Percentiles rank a stretch among this genome's conserved stretches.
phyloP scores from a whole-genome alignment of 2,329 filamentous ascomycete species.

The Fusarium citri region DNA sequence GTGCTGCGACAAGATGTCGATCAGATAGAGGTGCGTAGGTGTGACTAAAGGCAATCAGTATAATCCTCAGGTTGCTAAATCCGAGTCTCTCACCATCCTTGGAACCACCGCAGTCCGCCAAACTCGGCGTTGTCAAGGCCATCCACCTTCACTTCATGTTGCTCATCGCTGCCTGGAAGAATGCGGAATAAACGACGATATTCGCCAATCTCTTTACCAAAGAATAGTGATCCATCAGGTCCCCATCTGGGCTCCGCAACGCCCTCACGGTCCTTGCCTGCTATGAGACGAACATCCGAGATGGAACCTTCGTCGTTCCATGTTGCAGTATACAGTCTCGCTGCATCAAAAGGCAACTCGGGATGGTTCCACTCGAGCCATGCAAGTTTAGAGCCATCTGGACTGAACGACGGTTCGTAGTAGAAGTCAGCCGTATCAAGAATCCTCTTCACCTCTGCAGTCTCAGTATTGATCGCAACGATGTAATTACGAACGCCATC shows the following conservation, averaged over 20 bases:
- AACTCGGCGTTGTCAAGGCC: conserved; percentile 58
- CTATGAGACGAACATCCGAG: conserved; percentile 51
- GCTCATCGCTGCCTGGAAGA: conserved; percentile 42
- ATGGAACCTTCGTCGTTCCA: conserved; percentile 52
- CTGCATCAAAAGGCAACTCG: conserved; percentile 63
- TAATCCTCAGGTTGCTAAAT: fast-evolving
- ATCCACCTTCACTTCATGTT: conserved; percentile 49
- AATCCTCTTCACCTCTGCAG: conserved; percentile 56
- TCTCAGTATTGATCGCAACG: conserved; percentile 54
- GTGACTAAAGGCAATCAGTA: conserved; percentile 46
- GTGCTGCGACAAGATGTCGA: conserved; percentile 51
- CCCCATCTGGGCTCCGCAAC: conserved; percentile 64
- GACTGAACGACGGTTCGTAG: conserved; percentile 61
- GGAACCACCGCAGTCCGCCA: conserved; percentile 49
- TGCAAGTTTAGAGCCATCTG: conserved; percentile 57
- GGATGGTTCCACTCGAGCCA: conserved; percentile 69
- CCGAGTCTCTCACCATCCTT: conserved; percentile 47
- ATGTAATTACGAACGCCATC: conserved; percentile 53
- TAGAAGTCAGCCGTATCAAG: conserved; percentile 64
- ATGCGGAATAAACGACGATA: conserved; percentile 61
- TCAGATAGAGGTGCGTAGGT: conserved; percentile 55
- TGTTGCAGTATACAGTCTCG: conserved; percentile 57
- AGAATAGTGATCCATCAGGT: conserved; percentile 61
- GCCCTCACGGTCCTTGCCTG: conserved; percentile 57
- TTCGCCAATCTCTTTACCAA: conserved; percentile 58